A percentile compares a stretch with the other conserved stretches of the same genome.
Evolutionary conservation across 805 yeast species (phyloP).

Genomic region (Candida dajiaensis): DNA sequence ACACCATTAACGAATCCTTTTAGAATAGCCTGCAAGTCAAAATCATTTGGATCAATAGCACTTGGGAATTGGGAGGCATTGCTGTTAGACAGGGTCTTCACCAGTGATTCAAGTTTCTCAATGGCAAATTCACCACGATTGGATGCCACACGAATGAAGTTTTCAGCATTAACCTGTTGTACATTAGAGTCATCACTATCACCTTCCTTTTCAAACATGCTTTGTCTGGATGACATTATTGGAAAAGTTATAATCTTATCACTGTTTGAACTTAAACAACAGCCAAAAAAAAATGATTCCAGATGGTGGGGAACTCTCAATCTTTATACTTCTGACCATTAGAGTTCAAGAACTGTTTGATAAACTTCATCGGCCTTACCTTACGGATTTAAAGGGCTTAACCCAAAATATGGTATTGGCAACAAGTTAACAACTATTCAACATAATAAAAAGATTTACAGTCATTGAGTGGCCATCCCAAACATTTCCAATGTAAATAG

Average conservation of each 20-base stretch:
- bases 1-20: slow-evolving; percentile 32
- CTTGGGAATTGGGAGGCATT: not conserved
- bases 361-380: no score
- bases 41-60: slow-evolving; percentile 24
- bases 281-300: no score
- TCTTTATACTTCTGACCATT: no score
- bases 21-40: slow-evolving; percentile 34
- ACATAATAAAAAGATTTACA: no score
- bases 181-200: not conserved
- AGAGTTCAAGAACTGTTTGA: no score
- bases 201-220: not conserved
- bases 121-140: not conserved
- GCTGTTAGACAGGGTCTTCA: not conserved
- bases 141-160: not conserved
- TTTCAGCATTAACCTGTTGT: not conserved
- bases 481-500: no score
- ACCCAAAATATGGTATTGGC: no score
- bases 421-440: no score
- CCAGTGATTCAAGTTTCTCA: not conserved
- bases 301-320: no score
- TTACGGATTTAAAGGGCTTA: no score
- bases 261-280: no score
- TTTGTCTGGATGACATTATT: not conserved
- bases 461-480: no score
- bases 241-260: not conserved